phyloP scores from a whole-genome alignment of 768 basidiomycete genomes.

The Russula emetica region DNA sequence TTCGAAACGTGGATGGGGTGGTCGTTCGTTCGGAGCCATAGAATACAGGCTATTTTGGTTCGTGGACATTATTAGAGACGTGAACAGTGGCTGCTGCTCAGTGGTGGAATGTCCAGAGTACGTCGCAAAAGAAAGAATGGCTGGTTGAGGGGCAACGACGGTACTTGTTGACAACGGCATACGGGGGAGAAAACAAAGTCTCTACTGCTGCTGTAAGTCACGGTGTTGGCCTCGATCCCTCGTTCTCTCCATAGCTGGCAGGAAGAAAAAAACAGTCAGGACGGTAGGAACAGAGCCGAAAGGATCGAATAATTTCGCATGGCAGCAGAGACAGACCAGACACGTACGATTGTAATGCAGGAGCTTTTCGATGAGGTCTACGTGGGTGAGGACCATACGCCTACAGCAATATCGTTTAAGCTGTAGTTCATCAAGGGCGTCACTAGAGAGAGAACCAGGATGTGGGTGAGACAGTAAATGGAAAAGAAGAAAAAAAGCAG shows the following conservation, averaged over 20 bases:
- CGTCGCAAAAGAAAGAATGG: too few relatives aligned
- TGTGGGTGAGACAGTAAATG: neutral
- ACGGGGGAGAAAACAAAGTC: neutral
- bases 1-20: too few relatives aligned
- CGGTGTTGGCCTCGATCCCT: conserved; percentile 26
- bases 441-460: conserved; percentile 45
- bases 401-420: conserved; percentile 94
- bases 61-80: too few relatives aligned
- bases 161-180: neutral
- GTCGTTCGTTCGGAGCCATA: too few relatives aligned
- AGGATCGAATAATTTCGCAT: neutral
- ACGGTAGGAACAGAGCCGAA: neutral
- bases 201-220: conserved; percentile 5
- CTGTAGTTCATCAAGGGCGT: conserved; percentile 84
- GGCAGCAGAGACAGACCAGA: neutral
- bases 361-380: conserved; percentile 95
- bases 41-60: too few relatives aligned
- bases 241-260: conserved; percentile 31
- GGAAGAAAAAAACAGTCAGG: neutral
- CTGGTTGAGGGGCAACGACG: too few relatives aligned
- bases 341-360: conserved; percentile 90
- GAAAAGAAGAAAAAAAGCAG: neutral
- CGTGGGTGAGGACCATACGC: conserved; percentile 96
- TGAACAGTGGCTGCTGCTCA: too few relatives aligned
- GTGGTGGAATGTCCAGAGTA: too few relatives aligned